These are phyloP conservation scores for Cryphonectria japonica DNA, from an alignment of 2,329 filamentous ascomycete genomes.

Conservation along the genomic window DNA sequence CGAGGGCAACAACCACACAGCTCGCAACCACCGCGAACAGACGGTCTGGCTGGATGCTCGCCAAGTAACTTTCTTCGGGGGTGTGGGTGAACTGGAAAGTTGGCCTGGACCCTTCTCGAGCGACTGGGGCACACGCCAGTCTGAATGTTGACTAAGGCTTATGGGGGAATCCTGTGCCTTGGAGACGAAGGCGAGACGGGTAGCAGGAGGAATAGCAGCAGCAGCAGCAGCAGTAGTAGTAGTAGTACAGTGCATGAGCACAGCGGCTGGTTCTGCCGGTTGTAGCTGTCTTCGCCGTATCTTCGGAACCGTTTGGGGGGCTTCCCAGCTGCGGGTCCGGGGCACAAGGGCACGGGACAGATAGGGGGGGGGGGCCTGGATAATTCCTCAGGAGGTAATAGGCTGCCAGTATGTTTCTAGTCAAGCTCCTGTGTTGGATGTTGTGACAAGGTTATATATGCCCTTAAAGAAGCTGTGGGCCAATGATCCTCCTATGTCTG, in stretches of 20 bases:
- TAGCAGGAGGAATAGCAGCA: too few relatives aligned
- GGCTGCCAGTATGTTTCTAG: background rate
- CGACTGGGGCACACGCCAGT: conserved; percentile 1
- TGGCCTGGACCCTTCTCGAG: background rate
- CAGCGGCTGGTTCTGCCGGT: conserved; percentile 9
- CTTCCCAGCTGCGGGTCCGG: conserved; percentile 2
- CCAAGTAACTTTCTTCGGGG: background rate
- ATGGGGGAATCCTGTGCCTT: background rate
- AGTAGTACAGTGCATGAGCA: background rate
- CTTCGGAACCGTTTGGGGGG: background rate
- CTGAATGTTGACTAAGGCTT: conserved; percentile 6
- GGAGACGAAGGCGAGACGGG: background rate
- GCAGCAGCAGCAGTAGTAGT: too few relatives aligned
- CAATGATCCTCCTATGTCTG: background rate
- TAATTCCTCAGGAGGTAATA: conserved; percentile 24
- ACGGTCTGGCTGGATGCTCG: background rate
- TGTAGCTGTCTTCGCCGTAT: conserved; percentile 6
- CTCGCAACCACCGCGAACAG: background rate
- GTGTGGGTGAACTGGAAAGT: background rate
- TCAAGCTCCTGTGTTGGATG: background rate
- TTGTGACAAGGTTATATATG: background rate
- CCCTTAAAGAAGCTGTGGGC: background rate
- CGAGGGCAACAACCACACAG: background rate
- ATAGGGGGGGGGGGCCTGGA: conserved; percentile 16
- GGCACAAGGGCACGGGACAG: conserved; percentile 20